Evolutionary conservation across 495 filamentous ascomycete genomes (phyloP), one percentile per base, ranked within the genome.

Genomic region (Penicillium maclennaniae): DNA sequence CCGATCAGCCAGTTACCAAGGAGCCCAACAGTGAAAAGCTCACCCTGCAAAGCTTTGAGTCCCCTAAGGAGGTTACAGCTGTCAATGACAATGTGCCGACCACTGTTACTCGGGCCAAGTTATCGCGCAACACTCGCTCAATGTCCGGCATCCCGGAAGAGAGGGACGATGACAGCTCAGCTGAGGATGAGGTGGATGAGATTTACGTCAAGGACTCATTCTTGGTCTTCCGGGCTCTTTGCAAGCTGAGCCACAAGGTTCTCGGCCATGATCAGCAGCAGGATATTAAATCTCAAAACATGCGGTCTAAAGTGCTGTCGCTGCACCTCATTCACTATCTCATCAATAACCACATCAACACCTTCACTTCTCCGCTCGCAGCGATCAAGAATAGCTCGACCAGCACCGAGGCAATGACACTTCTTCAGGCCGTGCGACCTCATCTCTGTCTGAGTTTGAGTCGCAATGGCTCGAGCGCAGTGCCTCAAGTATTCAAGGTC

Each of bases 201-300:
- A 87, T 97, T 6, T 97, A 92, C 63, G 87, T 96, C 50, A 89
- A 92, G 61, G 95, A 99, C 69, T 90, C 95, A 14, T 99, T 96
- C 66, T 76, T 99, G 14, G 91, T 99, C 27, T 96, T 99, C 76
- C 82, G 95, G 20, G 93, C 95, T 8, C 92, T 99, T 70, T 99
- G 95, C 78, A 96, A 96, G 65, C 78, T 99, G 40, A 96, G 92
- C 54, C 96, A 91, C 50, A 99, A 97, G 63, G 72, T 89, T 38
- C 72, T 99, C 20, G 80, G 86, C 9, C 84, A 89, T 19, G 95
- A 99, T 47, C 92, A 97, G 58, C 83, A 96, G 36, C 87, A 92
- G 51, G 95, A 99, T 61, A 73, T 96, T 38, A 92, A 89, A 46
- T 91, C 89, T 5, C 90, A 96, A 55, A 88, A 91, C 20, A 97